Evolutionary conservation across 345 rosid genomes (phyloP).

Genomic region (Melaleuca quinquenervia): DNA sequence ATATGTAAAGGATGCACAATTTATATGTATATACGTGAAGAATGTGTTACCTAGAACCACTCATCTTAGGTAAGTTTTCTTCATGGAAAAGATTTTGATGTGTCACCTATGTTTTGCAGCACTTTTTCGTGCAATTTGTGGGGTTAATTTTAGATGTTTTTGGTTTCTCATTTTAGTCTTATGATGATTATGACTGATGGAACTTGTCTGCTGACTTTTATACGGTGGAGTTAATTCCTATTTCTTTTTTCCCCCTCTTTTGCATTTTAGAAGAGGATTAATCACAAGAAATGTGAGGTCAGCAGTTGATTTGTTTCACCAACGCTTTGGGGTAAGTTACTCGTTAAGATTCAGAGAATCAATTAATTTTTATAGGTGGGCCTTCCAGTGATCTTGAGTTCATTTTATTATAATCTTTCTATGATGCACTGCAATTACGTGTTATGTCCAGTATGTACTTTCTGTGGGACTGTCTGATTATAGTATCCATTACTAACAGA

Average conservation of each 20-base stretch:
- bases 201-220: neutral
- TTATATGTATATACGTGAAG: neutral
- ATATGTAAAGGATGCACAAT: neutral
- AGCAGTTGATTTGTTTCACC: constrained; percentile 75
- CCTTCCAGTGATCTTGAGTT: neutral
- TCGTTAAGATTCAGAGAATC: neutral
- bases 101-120: neutral
- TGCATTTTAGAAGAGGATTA: constrained; percentile 59
- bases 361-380: neutral
- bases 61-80: neutral
- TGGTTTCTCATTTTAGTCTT: neutral
- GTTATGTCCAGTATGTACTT: neutral
- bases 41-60: neutral
- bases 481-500: neutral
- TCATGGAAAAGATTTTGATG: neutral
- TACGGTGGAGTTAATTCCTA: neutral
- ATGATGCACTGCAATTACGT: neutral
- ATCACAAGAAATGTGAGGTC: constrained; percentile 85
- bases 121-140: neutral
- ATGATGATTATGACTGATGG: neutral
- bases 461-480: neutral
- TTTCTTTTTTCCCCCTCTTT: neutral
- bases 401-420: neutral
- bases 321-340: constrained; percentile 59
- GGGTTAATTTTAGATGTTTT: neutral